Evolutionary conservation across 768 basidiomycete species (phyloP).

Genomic region (Phallus indusiatus): DNA sequence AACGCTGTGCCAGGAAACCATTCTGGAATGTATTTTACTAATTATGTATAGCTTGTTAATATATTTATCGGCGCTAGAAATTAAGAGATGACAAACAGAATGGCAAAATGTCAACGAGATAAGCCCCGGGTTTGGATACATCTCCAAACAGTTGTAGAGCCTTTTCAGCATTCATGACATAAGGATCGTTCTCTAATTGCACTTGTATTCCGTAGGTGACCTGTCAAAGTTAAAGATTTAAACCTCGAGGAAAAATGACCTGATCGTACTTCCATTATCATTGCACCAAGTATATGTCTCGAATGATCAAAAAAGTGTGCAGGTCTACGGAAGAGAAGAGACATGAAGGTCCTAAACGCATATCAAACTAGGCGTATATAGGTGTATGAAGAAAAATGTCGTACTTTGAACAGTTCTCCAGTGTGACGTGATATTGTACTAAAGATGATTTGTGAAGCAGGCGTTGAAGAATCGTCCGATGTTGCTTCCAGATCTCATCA

Average conservation of each 20-base stretch:
- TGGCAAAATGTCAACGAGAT: constrained; percentile 9
- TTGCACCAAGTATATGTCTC: constrained; percentile 6
- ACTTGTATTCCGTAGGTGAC: constrained; percentile 10
- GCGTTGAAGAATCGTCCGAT: constrained; percentile 25
- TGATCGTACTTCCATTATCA: neutral
- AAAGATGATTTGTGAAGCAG: constrained; percentile 22
- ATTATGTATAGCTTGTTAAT: neutral
- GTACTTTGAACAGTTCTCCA: constrained; percentile 10
- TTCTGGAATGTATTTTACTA: constrained; percentile 39
- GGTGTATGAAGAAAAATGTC: no score
- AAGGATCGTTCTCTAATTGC: constrained; percentile 4
- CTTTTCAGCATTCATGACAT: neutral
- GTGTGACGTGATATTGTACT: constrained; percentile 22
- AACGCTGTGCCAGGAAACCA: constrained; percentile 67
- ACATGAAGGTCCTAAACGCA: constrained; percentile 18
- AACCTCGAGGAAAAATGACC: neutral
- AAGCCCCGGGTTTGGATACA: constrained; percentile 1
- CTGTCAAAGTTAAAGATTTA: neutral
- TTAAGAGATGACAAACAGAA: neutral
- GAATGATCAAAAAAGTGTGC: constrained; percentile 20
- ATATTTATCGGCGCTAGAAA: neutral
- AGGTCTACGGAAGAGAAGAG: constrained; percentile 20
- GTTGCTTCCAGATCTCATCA: constrained; percentile 21
- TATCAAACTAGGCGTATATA: neutral
- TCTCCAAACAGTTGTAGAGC: neutral